These are phyloP conservation scores for Ophiocordyceps unilateralis DNA, from an alignment of 2,329 filamentous ascomycete genomes.

Conservation along the genomic window DNA sequence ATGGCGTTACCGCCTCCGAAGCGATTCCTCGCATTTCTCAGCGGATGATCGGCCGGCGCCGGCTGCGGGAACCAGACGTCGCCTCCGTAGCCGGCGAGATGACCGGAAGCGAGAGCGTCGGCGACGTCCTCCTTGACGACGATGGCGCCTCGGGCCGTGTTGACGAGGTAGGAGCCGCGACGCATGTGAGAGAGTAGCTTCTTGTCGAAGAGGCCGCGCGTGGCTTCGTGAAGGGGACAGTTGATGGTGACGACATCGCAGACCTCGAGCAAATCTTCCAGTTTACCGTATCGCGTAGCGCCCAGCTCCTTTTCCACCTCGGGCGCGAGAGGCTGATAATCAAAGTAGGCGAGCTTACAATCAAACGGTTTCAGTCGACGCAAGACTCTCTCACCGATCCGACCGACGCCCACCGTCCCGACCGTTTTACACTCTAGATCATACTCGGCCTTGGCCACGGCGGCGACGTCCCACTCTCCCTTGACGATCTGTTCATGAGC, in stretches of 20 bases:
- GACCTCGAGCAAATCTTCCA: slow-evolving; percentile 88
- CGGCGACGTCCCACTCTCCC: slow-evolving; percentile 92
- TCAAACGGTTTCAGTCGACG: slow-evolving; percentile 92
- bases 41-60: slow-evolving; percentile 78
- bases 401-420: slow-evolving; percentile 90
- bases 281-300: slow-evolving; percentile 68
- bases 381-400: slow-evolving; percentile 95
- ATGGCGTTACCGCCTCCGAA: slow-evolving; percentile 97
- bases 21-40: slow-evolving; percentile 84
- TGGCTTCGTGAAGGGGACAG: slow-evolving; percentile 98
- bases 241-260: slow-evolving; percentile 99
- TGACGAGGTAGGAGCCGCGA: slow-evolving; percentile 76
- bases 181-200: slow-evolving; percentile 46
- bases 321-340: slow-evolving; percentile 84
- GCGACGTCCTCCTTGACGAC: slow-evolving; percentile 99
- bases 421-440: slow-evolving; percentile 96
- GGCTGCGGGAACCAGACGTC: slow-evolving; percentile 98
- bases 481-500: slow-evolving; percentile 82
- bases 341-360: slow-evolving; percentile 98
- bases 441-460: slow-evolving; percentile 93
- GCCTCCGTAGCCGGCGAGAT: slow-evolving; percentile 76
- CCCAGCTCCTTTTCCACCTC: slow-evolving; percentile 93
- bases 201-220: slow-evolving; percentile 93
- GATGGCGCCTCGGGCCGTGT: slow-evolving; percentile 96
- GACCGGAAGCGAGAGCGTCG: slow-evolving; percentile 76